Conservation (phyloP, 768 basidiomycete species). For the Boletus insuetus region DNA sequence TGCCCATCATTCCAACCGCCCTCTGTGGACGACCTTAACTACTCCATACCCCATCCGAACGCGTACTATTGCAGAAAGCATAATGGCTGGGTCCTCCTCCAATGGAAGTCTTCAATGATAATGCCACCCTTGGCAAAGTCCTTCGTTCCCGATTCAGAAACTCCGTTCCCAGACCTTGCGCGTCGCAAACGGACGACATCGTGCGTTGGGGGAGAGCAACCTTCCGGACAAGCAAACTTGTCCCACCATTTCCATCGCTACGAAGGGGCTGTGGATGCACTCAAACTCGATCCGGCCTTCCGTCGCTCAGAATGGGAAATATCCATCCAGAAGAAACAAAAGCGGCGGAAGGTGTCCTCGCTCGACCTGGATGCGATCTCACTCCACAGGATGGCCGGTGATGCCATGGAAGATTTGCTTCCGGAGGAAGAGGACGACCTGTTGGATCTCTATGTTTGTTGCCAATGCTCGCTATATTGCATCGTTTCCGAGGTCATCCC, state of each 20-base stretch:
- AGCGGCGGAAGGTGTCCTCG: conserved; percentile 48
- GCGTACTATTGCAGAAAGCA: conserved; percentile 82
- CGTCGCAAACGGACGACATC: conserved; percentile 47
- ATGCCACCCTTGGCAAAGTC: conserved; percentile 59
- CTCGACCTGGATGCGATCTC: conserved; percentile 32
- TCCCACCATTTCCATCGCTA: conserved; percentile 86
- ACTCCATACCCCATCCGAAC: conserved; percentile 74
- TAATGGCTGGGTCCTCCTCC: conserved; percentile 78
- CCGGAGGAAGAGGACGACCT: conserved; percentile 48
- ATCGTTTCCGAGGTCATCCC: conserved; percentile 68
- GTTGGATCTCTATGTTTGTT: conserved; percentile 79
- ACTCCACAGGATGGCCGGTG: conserved; percentile 25
- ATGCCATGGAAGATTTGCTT: conserved; percentile 29
- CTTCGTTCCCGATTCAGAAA: conserved; percentile 40
- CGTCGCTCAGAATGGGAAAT: conserved; percentile 59
- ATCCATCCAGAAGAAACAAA: conserved; percentile 49
- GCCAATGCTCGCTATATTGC: conserved; percentile 77
- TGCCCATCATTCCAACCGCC: conserved; percentile 36
- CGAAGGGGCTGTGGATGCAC: conserved; percentile 64
- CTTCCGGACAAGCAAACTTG: conserved; percentile 48
- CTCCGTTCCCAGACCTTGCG: conserved; percentile 53
- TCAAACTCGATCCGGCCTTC: conserved; percentile 60
- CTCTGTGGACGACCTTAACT: conserved; percentile 61
- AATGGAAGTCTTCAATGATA: conserved; percentile 62
- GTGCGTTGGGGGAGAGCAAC: conserved; percentile 53